Conservation (phyloP, 2,329 filamentous ascomycete genomes). For the Dothideomycetidae sp. region DNA sequence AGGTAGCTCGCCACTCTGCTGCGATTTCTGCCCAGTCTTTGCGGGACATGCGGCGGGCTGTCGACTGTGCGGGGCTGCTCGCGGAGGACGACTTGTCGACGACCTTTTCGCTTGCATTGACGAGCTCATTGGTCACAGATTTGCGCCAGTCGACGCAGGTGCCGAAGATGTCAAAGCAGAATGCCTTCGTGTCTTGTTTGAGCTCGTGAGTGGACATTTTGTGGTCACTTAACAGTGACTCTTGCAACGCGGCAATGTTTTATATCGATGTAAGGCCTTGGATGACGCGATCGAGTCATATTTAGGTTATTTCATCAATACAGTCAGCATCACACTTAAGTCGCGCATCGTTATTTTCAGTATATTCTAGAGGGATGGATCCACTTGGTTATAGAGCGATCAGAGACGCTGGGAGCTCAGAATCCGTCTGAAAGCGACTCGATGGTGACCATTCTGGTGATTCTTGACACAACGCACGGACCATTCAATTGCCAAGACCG, state of each 20-base stretch:
- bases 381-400: no score
- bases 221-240: not conserved
- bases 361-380: no score
- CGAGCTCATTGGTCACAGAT: constrained; percentile 48
- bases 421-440: no score
- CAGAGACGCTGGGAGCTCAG: no score
- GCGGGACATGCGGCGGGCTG: constrained; percentile 37
- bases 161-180: constrained; percentile 66
- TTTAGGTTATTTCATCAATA: no score
- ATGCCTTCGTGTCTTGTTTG: constrained; percentile 24
- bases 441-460: no score
- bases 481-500: no score
- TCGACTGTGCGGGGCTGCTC: constrained; percentile 33
- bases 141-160: constrained; percentile 69
- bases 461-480: no score
- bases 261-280: no score
- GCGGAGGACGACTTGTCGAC: constrained; percentile 34
- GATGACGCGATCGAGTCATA: no score
- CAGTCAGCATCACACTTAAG: no score
- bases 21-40: constrained; percentile 52
- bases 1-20: constrained; percentile 53
- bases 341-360: no score
- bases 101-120: constrained; percentile 32
- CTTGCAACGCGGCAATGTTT: not conserved
- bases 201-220: constrained; percentile 1